phyloP scores from a whole-genome alignment of 2,329 filamentous ascomycete genomes.

The Verticillium zaregamsianum region DNA sequence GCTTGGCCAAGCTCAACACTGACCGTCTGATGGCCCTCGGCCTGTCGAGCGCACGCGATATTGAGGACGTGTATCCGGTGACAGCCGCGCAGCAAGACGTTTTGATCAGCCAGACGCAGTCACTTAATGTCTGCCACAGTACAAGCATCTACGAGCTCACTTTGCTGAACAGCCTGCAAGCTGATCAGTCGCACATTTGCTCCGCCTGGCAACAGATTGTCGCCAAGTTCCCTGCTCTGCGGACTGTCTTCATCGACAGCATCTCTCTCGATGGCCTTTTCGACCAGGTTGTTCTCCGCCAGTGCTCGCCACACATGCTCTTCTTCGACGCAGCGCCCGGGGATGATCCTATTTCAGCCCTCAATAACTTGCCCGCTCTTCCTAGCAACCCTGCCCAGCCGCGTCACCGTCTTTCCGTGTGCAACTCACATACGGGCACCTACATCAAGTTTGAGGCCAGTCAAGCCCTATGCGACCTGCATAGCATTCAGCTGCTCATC shows the following conservation, averaged over 20 bases:
- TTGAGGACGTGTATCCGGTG: slow-evolving; percentile 45
- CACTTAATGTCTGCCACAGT: slow-evolving; percentile 36
- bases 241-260: slow-evolving; percentile 49
- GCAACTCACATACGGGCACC: slow-evolving; percentile 37
- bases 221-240: slow-evolving; percentile 37
- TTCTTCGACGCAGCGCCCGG: slow-evolving; percentile 43
- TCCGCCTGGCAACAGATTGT: slow-evolving; percentile 46
- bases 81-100: slow-evolving; percentile 46
- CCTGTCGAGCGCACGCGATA: slow-evolving; percentile 36
- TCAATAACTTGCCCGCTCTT: slow-evolving; percentile 38
- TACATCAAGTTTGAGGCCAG: slow-evolving; percentile 47
- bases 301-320: slow-evolving; percentile 45
- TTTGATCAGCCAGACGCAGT: slow-evolving; percentile 38
- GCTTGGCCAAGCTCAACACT: slow-evolving; percentile 37
- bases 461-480: slow-evolving; percentile 43
- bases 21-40: slow-evolving; percentile 35
- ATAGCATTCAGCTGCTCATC: slow-evolving; percentile 41
- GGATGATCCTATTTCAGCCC: slow-evolving; percentile 31
- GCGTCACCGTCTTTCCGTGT: slow-evolving; percentile 47
- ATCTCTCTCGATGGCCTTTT: slow-evolving; percentile 43
- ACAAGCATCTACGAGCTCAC: slow-evolving; percentile 45
- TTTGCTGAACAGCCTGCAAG: slow-evolving; percentile 26
- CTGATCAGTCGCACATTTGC: slow-evolving; percentile 42
- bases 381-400: slow-evolving; percentile 32
- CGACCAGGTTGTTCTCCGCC: slow-evolving; percentile 44